Evolutionary conservation across 2,329 filamentous ascomycete genomes (phyloP).

Genomic region (Penicillium sp.): DNA sequence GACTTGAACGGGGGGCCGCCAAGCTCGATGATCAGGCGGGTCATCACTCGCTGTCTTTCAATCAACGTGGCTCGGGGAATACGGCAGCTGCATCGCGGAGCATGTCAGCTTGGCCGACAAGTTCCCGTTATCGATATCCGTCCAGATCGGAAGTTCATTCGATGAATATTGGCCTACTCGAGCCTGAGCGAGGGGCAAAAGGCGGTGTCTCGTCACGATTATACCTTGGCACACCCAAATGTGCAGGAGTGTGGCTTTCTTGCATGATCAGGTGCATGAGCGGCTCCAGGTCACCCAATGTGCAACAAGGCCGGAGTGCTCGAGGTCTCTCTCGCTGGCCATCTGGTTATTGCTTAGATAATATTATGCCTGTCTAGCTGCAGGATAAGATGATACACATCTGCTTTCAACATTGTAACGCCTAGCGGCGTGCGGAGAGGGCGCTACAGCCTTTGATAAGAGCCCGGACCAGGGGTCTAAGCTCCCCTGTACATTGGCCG

Average conservation of each 20-base stretch:
- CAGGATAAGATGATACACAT: not conserved
- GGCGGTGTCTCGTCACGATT: constrained; percentile 22
- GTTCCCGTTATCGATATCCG: constrained; percentile 1
- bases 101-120: constrained; percentile 10
- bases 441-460: constrained; percentile 18
- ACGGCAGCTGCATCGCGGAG: constrained; percentile 14
- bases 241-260: constrained; percentile 10
- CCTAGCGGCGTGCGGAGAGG: constrained; percentile 7
- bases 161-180: not conserved
- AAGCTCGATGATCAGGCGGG: constrained; percentile 9
- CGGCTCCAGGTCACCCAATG: constrained; percentile 13
- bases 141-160: constrained; percentile 1
- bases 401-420: constrained; percentile 1
- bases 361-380: not conserved
- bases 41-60: constrained; percentile 1
- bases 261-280: constrained; percentile 15
- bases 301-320: constrained; percentile 4
- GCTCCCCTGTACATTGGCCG: constrained; percentile 13
- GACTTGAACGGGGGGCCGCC: constrained; percentile 12
- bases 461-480: constrained; percentile 16
- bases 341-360: not conserved
- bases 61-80: constrained; percentile 18
- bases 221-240: constrained; percentile 17
- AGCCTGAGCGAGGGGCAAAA: constrained; percentile 12
- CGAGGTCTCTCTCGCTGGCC: not conserved